These are phyloP conservation scores for Boechera divaricarpa DNA, from an alignment of 345 rosid genomes.

Conservation along the genomic window DNA sequence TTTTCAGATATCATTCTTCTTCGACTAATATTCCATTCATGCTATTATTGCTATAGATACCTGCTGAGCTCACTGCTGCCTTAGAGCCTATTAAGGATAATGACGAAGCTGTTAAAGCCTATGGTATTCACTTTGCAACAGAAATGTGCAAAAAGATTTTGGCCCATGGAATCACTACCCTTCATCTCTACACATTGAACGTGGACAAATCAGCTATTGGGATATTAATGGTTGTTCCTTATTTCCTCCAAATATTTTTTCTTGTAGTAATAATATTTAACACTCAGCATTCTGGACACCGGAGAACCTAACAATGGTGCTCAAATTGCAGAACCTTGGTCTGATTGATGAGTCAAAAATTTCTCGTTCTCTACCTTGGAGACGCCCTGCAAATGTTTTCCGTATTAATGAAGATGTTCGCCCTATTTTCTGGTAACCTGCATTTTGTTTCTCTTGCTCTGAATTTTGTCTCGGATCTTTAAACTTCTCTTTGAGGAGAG, in stretches of 20 bases:
- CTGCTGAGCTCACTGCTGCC: constrained; percentile 82
- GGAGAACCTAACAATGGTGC: constrained; percentile 40
- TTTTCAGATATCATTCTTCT: neutral
- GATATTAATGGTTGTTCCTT: constrained; percentile 67
- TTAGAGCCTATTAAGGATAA: constrained; percentile 96
- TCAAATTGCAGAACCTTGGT: constrained; percentile 81
- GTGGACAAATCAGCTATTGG: constrained; percentile 96
- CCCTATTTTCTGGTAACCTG: constrained; percentile 88
- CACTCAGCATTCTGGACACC: neutral
- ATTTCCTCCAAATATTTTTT: neutral
- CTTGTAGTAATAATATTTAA: neutral
- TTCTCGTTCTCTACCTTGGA: constrained; percentile 84
- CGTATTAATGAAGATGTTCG: constrained; percentile 95
- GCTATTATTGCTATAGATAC: constrained; percentile 58
- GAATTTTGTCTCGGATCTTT: constrained; percentile 18
- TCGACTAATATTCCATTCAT: neutral
- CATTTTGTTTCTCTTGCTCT: constrained; percentile 28
- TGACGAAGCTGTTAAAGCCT: constrained; percentile 94
- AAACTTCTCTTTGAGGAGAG: constrained; percentile 1
- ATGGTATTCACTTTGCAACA: constrained; percentile 92
- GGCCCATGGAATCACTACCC: constrained; percentile 82
- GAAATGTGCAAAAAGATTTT: constrained; percentile 97
- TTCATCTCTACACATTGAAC: constrained; percentile 92
- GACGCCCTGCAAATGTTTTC: constrained; percentile 87
- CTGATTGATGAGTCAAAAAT: constrained; percentile 89